Evolutionary conservation across 176 grass and related monocot species (phyloP).

Genomic region (Carex littledalei): DNA sequence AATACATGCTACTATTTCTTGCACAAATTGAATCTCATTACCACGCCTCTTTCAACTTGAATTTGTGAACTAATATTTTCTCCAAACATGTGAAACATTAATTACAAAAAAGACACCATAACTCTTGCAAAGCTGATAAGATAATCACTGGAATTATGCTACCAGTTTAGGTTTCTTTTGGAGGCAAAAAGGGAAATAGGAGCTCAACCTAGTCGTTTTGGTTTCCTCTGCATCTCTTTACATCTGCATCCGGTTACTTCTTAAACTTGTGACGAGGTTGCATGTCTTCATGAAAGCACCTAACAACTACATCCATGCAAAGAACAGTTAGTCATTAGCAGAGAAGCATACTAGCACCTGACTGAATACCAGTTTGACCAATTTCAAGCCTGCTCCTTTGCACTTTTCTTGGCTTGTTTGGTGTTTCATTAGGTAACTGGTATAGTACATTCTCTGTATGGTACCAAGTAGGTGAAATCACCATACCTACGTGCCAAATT

Average conservation of each 20-base stretch:
- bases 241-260: conserved; percentile 37
- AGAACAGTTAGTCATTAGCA: conserved; percentile 19
- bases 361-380: neutral
- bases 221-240: neutral
- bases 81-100: neutral
- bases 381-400: neutral
- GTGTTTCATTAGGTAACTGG: conserved; percentile 1
- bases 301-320: conserved; percentile 52
- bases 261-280: conserved; percentile 59
- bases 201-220: neutral
- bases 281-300: conserved; percentile 86
- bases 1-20: neutral
- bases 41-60: neutral
- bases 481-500: neutral
- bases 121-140: neutral
- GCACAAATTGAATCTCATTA: neutral
- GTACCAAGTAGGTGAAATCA: neutral
- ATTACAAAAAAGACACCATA: neutral
- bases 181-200: neutral
- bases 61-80: neutral
- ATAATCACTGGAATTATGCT: neutral
- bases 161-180: neutral
- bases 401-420: neutral
- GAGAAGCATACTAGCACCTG: neutral
- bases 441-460: neutral